Base-by-base conservation (phyloP, 306 rosid genomes). In the Castanospermum australe region DNA sequence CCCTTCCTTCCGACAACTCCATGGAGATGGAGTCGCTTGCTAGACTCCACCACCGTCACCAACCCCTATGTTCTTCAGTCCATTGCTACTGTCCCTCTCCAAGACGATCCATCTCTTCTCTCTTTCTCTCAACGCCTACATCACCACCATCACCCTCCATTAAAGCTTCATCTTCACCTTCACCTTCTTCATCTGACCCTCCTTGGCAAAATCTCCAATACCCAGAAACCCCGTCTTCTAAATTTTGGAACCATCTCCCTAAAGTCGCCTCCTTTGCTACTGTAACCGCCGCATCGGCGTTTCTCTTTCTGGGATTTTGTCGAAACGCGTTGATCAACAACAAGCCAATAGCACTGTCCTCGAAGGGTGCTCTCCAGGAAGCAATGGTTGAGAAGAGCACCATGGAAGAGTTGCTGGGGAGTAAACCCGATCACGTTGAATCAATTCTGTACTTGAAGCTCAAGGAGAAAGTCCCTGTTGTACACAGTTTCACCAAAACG, bases 391-490 rank as follows among this genome's bases (percentile, higher is more conserved):
- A 61, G 35, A 67, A 45, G 9, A 70, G 3, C 32, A 42, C 30
- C 3, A 44, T 74, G 1, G 72, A 71, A 24, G 72, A 38, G 42
- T 21, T 67, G 2, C 4, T 30, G 4, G 48, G 36, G 47, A 4
- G 39, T 5, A 32, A 67, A 13, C 57, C 60, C 0, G 8, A 8
- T 25, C 24, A 22, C 10, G 20, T 20, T 11, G 41, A 18, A n/a
- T 50, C 73, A 14, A 35, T 67, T 52, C 36, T 63, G 32, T 57
- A 25, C 57, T 20, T 84, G 77, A 84, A 81, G 77, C 80, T 84
- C 67, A 56, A 77, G 54, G 83, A 71, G 50, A 76, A 20, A 72
- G 15, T 84, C 56, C 85, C 77, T 12, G 5, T 84, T 20, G 85
- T 71, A 13, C 84, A 84, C 6, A 20, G 62, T 67, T 84, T 84